A percentile compares a stretch with the other conserved stretches of the same genome.
phyloP scores from a whole-genome alignment of 345 rosid genomes.

The Eucalyptus fibrosa region DNA sequence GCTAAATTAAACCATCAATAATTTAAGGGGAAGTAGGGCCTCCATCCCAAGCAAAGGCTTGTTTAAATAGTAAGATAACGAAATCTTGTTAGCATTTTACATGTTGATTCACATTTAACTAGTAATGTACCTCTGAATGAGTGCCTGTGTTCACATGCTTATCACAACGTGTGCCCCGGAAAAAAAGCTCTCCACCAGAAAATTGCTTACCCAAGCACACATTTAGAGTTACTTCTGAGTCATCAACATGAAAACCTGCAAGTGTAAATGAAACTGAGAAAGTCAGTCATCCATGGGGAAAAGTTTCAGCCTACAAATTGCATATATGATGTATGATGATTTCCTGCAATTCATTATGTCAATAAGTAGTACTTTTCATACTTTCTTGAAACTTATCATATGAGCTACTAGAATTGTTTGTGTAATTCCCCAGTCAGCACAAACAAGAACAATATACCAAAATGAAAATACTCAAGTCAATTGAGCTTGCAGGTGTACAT shows the following conservation, averaged over 20 bases:
- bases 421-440: not conserved
- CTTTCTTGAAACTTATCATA: not conserved
- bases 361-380: not conserved
- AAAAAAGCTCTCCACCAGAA: constrained; percentile 81
- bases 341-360: not conserved
- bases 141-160: constrained; percentile 71
- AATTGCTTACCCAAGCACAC: constrained; percentile 93
- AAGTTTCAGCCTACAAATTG: not conserved
- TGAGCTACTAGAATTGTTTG: not conserved
- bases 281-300: not conserved
- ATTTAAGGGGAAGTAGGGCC: not conserved
- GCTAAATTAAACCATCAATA: not conserved
- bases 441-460: not conserved
- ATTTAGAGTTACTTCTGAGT: constrained; percentile 86
- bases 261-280: not conserved
- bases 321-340: not conserved
- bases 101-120: not conserved
- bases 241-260: constrained; percentile 94
- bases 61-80: not conserved
- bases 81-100: not conserved
- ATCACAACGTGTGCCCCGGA: constrained; percentile 90
- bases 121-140: constrained; percentile 40
- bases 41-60: not conserved
- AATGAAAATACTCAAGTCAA: not conserved
- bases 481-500: not conserved